A percentile compares a stretch with the other conserved stretches of the same genome.
These are phyloP conservation scores for Lyophyllum shimeji DNA, from an alignment of 768 basidiomycete genomes.

Conservation along the genomic window DNA sequence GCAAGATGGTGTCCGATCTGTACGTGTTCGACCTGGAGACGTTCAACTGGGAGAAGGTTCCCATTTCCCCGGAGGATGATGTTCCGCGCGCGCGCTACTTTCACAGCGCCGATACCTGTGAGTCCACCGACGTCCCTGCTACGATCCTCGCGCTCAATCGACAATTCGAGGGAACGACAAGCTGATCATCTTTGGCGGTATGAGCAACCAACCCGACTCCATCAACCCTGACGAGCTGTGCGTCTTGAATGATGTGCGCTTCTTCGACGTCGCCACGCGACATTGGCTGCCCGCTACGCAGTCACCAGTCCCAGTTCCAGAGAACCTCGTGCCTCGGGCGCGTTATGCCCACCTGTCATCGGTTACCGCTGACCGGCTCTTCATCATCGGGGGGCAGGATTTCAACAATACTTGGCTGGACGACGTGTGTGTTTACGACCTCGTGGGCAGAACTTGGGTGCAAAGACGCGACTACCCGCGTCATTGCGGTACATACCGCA, in stretches of 20 bases:
- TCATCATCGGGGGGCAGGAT: constrained; percentile 95
- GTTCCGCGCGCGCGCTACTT: constrained; percentile 89
- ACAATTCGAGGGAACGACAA: constrained; percentile 76
- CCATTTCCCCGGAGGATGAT: constrained; percentile 60
- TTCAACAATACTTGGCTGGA: constrained; percentile 92
- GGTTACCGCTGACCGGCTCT: constrained; percentile 78
- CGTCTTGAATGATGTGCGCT: constrained; percentile 90
- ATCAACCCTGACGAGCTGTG: constrained; percentile 77
- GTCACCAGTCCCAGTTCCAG: constrained; percentile 37
- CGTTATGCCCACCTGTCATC: constrained; percentile 95
- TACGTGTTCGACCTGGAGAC: constrained; percentile 86
- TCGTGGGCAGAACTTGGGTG: constrained; percentile 72
- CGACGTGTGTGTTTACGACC: constrained; percentile 88
- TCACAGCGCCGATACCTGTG: constrained; percentile 87
- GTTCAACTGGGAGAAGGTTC: constrained; percentile 76
- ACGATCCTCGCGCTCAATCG: not conserved
- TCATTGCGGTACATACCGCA: constrained; percentile 96
- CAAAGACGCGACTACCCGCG: constrained; percentile 79
- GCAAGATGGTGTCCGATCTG: constrained; percentile 87
- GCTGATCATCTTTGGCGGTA: constrained; percentile 92
- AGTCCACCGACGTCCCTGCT: constrained; percentile 17
- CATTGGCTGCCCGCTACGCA: constrained; percentile 65
- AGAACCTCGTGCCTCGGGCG: constrained; percentile 67
- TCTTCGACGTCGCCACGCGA: constrained; percentile 73
- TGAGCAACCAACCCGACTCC: constrained; percentile 79